phyloP scores from a whole-genome alignment of 441 rosid genomes.

The Aquilaria agallochum region DNA sequence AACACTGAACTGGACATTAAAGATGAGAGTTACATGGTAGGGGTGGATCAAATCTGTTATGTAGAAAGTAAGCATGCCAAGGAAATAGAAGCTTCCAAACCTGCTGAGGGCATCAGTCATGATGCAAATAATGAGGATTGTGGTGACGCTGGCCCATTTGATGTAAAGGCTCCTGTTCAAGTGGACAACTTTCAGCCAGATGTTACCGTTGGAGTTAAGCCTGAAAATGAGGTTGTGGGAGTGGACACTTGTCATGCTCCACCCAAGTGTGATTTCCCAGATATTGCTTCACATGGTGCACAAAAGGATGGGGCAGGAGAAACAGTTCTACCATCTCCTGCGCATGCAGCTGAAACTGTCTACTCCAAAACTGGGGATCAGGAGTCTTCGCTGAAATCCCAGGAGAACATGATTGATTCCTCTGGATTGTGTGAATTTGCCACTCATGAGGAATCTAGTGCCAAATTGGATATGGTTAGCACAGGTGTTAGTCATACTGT shows the following conservation, averaged over 20 bases:
- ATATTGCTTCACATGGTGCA: slow-evolving; percentile 8
- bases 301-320: slow-evolving; percentile 5
- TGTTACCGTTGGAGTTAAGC: slow-evolving; percentile 10
- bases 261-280: slow-evolving; percentile 6
- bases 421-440: neutral
- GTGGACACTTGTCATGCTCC: slow-evolving; percentile 7
- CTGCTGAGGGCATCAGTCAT: slow-evolving; percentile 1
- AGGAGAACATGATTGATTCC: slow-evolving; percentile 7
- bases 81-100: slow-evolving; percentile 14
- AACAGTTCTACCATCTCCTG: slow-evolving; percentile 10
- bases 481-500: slow-evolving; percentile 18
- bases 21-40: slow-evolving; percentile 9
- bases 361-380: slow-evolving; percentile 4
- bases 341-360: slow-evolving; percentile 13
- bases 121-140: slow-evolving; percentile 9
- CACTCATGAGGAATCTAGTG: slow-evolving; percentile 11
- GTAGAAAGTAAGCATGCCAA: slow-evolving; percentile 14
- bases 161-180: slow-evolving; percentile 10
- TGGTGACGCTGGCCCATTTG: slow-evolving; percentile 7
- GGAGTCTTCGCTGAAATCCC: slow-evolving; percentile 12
- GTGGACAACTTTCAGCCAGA: slow-evolving; percentile 15
- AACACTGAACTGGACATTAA: slow-evolving; percentile 3
- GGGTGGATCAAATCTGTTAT: slow-evolving; percentile 5
- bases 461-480: slow-evolving; percentile 11
- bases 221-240: slow-evolving; percentile 15